These are phyloP conservation scores for Ceriops tagal DNA, from an alignment of 345 rosid species.

Conservation along the genomic window DNA sequence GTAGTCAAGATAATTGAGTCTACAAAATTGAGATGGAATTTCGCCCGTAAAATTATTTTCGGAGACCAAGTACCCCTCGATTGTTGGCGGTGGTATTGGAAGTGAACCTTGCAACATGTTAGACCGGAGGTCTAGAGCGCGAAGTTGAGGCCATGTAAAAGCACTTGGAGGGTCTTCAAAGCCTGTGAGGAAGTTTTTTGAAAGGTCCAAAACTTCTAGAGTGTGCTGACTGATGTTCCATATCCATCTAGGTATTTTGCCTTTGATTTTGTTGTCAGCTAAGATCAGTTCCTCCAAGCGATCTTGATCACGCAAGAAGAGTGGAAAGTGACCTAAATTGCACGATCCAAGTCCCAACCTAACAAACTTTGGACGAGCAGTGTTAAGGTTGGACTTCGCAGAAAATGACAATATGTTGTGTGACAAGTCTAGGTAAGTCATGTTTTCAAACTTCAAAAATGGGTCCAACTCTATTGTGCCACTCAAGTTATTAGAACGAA, in stretches of 20 bases:
- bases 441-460: background rate
- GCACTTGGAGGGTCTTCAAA: too few species aligned
- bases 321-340: too few species aligned
- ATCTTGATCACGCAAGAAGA: too few species aligned
- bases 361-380: background rate
- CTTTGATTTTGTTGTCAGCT: constrained; percentile 13
- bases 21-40: too few species aligned
- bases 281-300: background rate
- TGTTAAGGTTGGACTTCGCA: background rate
- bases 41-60: too few species aligned
- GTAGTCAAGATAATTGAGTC: too few species aligned
- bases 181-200: constrained; percentile 8
- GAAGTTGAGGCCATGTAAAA: too few species aligned
- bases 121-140: too few species aligned
- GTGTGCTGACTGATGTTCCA: constrained; percentile 8
- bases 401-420: background rate
- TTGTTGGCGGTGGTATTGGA: too few species aligned
- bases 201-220: constrained; percentile 1
- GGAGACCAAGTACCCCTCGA: too few species aligned
- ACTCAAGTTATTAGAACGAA: background rate
- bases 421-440: background rate
- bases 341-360: too few species aligned
- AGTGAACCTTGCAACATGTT: too few species aligned
- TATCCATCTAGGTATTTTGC: constrained; percentile 19
- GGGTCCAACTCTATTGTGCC: background rate